Percentiles rank a stretch among this genome's conserved stretches.
Evolutionary conservation across 2,329 filamentous ascomycete species (phyloP).

Genomic region (Fusarium duplospermum): DNA sequence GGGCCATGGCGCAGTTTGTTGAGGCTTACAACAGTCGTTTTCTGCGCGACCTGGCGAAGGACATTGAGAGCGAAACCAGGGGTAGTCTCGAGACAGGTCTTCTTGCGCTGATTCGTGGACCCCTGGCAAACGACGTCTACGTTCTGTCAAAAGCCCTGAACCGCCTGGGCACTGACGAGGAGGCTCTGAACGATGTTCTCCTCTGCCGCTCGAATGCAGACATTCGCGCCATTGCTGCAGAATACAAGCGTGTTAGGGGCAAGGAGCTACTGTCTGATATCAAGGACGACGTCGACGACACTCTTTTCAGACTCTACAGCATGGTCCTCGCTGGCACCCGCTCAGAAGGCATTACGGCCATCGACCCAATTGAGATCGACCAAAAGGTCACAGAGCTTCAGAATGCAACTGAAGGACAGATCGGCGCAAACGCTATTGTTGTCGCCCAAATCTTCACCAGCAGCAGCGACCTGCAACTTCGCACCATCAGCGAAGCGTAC

Average conservation of each 20-base stretch:
- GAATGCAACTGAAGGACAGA: conserved; percentile 47
- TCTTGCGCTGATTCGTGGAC: conserved; percentile 46
- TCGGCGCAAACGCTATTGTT: conserved; percentile 45
- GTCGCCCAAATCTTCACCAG: conserved; percentile 49
- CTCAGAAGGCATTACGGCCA: conserved; percentile 44
- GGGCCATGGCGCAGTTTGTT: conserved; percentile 48
- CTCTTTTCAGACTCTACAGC: conserved; percentile 48
- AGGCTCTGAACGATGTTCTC: conserved; percentile 50
- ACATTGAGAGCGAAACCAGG: conserved; percentile 50
- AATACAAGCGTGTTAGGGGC: conserved; percentile 45
- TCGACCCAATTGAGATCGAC: conserved; percentile 47
- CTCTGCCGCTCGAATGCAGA: conserved; percentile 52
- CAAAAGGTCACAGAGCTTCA: conserved; percentile 49
- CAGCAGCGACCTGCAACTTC: conserved; percentile 49
- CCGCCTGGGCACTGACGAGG: conserved; percentile 48
- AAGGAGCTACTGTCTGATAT: conserved; percentile 47
- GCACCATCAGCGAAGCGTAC: conserved; percentile 46
- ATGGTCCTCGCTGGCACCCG: conserved; percentile 47
- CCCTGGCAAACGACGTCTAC: conserved; percentile 48
- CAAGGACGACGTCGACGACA: conserved; percentile 48
- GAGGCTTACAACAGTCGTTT: conserved; percentile 49
- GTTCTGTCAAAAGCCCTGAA: conserved; percentile 47
- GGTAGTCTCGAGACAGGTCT: conserved; percentile 47
- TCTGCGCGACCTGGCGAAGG: conserved; percentile 48
- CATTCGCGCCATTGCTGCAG: conserved; percentile 46